These are phyloP conservation scores for Pulveroboletus sp. DNA, from an alignment of 768 basidiomycete genomes.

Conservation along the genomic window DNA sequence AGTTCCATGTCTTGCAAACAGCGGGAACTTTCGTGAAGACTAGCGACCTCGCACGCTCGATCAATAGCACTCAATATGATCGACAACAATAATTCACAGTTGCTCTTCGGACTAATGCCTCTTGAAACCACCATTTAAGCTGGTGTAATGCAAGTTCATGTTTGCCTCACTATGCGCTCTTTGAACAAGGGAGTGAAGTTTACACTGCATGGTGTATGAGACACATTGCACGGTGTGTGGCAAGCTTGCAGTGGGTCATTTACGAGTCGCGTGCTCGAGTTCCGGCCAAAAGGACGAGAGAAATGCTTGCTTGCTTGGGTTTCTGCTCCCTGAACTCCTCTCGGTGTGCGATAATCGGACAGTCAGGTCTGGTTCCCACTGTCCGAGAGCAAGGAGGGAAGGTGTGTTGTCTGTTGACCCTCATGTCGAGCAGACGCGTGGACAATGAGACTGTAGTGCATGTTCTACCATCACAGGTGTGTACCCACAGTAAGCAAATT, in stretches of 20 bases:
- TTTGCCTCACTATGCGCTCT: not conserved
- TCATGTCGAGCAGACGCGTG: too few species aligned
- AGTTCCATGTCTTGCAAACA: not conserved
- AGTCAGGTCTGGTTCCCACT: slow-evolving; percentile 32
- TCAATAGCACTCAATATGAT: not conserved
- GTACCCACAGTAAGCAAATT: too few species aligned
- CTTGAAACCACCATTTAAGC: not conserved
- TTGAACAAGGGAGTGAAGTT: not conserved
- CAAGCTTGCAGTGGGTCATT: not conserved
- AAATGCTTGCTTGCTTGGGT: slow-evolving; percentile 42
- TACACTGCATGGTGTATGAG: not conserved
- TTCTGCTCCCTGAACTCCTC: slow-evolving; percentile 11
- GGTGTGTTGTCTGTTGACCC: slow-evolving; percentile 42
- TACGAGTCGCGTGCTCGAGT: not conserved
- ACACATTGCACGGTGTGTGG: too few species aligned
- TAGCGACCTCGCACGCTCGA: not conserved
- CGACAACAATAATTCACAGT: not conserved
- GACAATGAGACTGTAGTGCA: too few species aligned
- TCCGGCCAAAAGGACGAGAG: slow-evolving; percentile 4
- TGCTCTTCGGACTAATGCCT: not conserved
- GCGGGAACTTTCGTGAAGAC: not conserved
- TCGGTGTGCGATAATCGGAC: not conserved
- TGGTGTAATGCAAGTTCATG: not conserved
- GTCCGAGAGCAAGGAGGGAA: slow-evolving; percentile 64
- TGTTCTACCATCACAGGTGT: too few species aligned